A percentile compares a stretch with the other conserved stretches of the same genome.
Evolutionary conservation across 2,329 filamentous ascomycete genomes (phyloP).

Genomic region (Ascocoryne sarcoides): DNA sequence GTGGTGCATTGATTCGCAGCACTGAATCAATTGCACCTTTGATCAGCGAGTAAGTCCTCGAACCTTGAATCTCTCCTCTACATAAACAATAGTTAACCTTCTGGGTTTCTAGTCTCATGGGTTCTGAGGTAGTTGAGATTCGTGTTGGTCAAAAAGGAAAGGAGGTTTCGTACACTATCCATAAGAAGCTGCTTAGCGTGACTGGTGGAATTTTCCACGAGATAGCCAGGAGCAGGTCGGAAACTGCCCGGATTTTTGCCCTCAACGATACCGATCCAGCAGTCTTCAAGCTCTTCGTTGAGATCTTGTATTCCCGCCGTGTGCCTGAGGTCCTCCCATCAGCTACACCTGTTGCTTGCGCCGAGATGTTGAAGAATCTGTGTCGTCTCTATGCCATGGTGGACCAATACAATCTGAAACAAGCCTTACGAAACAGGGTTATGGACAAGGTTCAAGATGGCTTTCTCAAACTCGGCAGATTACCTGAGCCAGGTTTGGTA

Average conservation of each 20-base stretch:
- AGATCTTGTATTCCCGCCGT: conserved; percentile 12
- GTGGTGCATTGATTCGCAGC: not conserved
- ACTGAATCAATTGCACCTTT: not conserved
- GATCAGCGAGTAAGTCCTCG: conserved; percentile 6
- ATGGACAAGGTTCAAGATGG: conserved; percentile 23
- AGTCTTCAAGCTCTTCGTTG: conserved; percentile 16
- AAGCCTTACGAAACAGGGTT: conserved; percentile 12
- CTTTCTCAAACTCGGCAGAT: conserved; percentile 7
- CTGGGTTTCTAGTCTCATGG: conserved; percentile 8
- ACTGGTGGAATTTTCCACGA: not conserved
- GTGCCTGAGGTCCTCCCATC: conserved; percentile 7
- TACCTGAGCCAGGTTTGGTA: conserved; percentile 10
- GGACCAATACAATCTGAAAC: conserved; percentile 8
- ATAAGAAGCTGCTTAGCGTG: conserved; percentile 12
- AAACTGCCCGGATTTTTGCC: not conserved
- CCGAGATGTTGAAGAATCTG: conserved; percentile 6
- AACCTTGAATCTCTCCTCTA: not conserved
- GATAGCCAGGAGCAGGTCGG: not conserved
- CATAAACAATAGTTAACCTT: not conserved
- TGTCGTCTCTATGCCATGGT: conserved; percentile 16
- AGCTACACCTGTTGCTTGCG: conserved; percentile 1
- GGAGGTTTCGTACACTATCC: conserved; percentile 5
- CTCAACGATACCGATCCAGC: conserved; percentile 4
- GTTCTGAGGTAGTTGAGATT: conserved; percentile 11
- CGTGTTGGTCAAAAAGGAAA: conserved; percentile 3